Percentiles rank a stretch among this genome's conserved stretches.
These are phyloP conservation scores for Circinella umbellata DNA, from an alignment of 371 early-diverging fungal species.

Conservation along the genomic window DNA sequence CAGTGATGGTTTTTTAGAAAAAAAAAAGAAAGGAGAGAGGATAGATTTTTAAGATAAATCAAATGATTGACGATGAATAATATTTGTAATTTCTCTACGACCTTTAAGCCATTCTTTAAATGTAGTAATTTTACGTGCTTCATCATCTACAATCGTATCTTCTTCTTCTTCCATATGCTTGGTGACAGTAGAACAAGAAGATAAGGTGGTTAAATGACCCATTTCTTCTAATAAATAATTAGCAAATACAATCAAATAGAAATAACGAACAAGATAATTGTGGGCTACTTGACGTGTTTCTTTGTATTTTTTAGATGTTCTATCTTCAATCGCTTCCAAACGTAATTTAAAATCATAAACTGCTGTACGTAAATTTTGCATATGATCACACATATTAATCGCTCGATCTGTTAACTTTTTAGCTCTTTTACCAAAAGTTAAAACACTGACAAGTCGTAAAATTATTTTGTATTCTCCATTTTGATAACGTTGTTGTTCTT, in stretches of 20 bases:
- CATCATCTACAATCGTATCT: conserved; percentile 33
- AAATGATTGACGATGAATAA: conserved; percentile 40
- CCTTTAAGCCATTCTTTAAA: conserved; percentile 59
- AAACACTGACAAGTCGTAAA: conserved; percentile 68
- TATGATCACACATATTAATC: conserved; percentile 76
- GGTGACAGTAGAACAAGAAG: conserved; percentile 2
- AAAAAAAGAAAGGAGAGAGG: background rate
- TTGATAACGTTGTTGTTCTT: conserved; percentile 53
- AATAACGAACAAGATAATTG: conserved; percentile 75
- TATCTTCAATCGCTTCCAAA: conserved; percentile 56
- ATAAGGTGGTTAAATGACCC: conserved; percentile 17
- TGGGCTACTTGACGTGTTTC: conserved; percentile 50
- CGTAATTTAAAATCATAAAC: conserved; percentile 72
- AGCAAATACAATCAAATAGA: conserved; percentile 76
- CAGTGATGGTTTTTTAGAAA: too few species aligned
- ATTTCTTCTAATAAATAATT: conserved; percentile 71
- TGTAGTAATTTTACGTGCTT: conserved; percentile 41
- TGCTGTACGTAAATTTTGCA: conserved; percentile 76
- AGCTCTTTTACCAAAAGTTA: conserved; percentile 69
- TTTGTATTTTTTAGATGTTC: conserved; percentile 52
- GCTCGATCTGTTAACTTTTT: conserved; percentile 74
- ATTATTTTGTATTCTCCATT: conserved; percentile 73
- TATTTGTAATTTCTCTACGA: conserved; percentile 58
- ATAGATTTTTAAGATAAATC: conserved; percentile 22
- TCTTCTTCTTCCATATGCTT: background rate